phyloP scores from a whole-genome alignment of 2,329 filamentous ascomycete species.

The Scedosporium boydii region DNA sequence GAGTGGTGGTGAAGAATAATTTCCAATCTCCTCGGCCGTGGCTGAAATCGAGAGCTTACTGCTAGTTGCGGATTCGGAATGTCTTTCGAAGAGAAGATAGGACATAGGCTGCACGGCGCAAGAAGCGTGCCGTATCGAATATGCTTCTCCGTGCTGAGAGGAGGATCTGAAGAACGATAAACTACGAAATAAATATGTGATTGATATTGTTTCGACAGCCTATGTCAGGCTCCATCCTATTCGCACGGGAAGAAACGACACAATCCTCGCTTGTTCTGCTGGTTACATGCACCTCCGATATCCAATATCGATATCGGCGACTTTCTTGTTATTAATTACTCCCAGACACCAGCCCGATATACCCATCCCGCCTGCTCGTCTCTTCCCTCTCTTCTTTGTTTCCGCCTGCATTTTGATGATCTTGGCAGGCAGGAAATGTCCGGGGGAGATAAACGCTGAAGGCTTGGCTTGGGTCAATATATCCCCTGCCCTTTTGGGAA shows the following conservation, averaged over 20 bases:
- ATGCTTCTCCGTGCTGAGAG: too few species aligned
- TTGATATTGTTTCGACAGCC: too few species aligned
- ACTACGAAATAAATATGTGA: too few species aligned
- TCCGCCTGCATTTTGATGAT: neutral
- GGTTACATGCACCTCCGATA: neutral
- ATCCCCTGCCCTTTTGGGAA: neutral
- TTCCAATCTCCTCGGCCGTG: too few species aligned
- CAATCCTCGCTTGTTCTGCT: neutral
- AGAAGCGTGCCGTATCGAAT: too few species aligned
- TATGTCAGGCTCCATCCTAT: too few species aligned
- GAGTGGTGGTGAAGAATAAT: too few species aligned
- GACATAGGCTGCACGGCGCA: too few species aligned
- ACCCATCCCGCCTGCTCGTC: neutral
- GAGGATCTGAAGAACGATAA: too few species aligned
- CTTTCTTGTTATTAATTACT: neutral
- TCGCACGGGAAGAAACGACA: neutral
- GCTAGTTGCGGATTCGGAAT: too few species aligned
- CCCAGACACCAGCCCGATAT: neutral
- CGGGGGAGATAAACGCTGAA: neutral
- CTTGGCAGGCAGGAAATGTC: neutral
- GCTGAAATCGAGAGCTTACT: too few species aligned
- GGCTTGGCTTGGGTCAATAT: neutral
- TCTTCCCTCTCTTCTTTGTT: neutral
- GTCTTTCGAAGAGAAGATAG: too few species aligned
- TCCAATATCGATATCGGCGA: neutral